Conservation (phyloP, 306 rosid species). For the Vicia sativa region DNA sequence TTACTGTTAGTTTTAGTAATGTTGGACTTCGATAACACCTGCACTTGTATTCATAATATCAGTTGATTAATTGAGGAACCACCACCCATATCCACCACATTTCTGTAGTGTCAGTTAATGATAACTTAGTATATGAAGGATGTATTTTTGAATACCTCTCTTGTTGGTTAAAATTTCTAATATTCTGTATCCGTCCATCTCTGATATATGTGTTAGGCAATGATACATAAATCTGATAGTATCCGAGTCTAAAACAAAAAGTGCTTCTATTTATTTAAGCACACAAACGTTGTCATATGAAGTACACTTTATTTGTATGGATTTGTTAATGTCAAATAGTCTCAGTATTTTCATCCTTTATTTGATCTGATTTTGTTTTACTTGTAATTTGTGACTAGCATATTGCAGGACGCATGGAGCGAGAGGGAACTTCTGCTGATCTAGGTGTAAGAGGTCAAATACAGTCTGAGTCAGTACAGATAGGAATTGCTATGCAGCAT, state of each 20-base stretch:
- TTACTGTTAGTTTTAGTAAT: constrained; percentile 11
- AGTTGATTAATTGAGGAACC: not conserved
- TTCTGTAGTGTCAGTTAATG: constrained; percentile 12
- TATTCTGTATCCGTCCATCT: not conserved
- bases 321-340: constrained; percentile 21
- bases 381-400: constrained; percentile 70
- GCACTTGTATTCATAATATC: constrained; percentile 2
- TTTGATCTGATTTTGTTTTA: constrained; percentile 43
- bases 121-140: constrained; percentile 11
- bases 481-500: constrained; percentile 87
- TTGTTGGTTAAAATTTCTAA: constrained; percentile 6
- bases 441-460: constrained; percentile 63
- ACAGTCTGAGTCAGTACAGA: constrained; percentile 74
- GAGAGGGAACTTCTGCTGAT: constrained; percentile 69
- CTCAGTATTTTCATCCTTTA: constrained; percentile 23
- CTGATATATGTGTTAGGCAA: not conserved
- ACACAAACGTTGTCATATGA: constrained; percentile 13
- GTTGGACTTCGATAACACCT: constrained; percentile 18
- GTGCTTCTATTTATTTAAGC: constrained; percentile 13
- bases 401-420: constrained; percentile 88
- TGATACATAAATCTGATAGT: not conserved
- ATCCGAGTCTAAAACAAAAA: constrained; percentile 11
- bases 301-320: constrained; percentile 16
- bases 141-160: constrained; percentile 19
- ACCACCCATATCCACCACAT: not conserved